Percentiles rank a stretch among this genome's conserved stretches.
Conservation (phyloP, 768 basidiomycete genomes). For the Austroboletus eburneus region DNA sequence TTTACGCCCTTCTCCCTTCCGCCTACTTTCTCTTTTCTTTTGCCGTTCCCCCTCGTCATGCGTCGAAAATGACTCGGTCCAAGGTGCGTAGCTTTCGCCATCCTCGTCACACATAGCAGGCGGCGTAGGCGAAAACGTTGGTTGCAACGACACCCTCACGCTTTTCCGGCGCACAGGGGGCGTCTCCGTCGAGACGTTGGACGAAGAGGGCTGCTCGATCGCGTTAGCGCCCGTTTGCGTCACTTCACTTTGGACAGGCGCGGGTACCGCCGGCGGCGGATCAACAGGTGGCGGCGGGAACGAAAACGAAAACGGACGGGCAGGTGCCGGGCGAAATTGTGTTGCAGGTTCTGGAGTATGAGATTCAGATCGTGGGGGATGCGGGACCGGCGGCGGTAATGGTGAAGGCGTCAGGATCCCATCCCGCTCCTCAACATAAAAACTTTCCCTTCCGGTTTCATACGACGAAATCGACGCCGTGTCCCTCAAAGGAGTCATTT, state of each 20-base stretch:
- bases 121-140: conserved; percentile 71
- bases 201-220: conserved; percentile 3
- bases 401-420: too few species aligned
- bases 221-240: neutral
- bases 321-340: neutral
- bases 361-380: neutral
- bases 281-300: conserved; percentile 14
- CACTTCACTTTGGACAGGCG: too few species aligned
- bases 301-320: conserved; percentile 5
- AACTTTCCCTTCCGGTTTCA: conserved; percentile 58
- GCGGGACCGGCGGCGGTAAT: neutral
- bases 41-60: conserved; percentile 6
- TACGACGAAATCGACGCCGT: conserved; percentile 50
- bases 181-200: conserved; percentile 14
- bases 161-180: conserved; percentile 50
- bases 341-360: too few species aligned
- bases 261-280: conserved; percentile 7
- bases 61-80: conserved; percentile 8
- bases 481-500: conserved; percentile 8
- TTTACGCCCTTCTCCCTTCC: conserved; percentile 5
- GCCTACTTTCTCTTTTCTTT: conserved; percentile 1
- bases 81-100: conserved; percentile 17
- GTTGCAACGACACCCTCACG: conserved; percentile 72
- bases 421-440: conserved; percentile 38
- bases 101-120: conserved; percentile 57